Percentiles rank a stretch among this genome's conserved stretches.
These are phyloP conservation scores for Paramecium sonneborni DNA, from an alignment of 73 alveolate species.

Conservation along the genomic window DNA sequence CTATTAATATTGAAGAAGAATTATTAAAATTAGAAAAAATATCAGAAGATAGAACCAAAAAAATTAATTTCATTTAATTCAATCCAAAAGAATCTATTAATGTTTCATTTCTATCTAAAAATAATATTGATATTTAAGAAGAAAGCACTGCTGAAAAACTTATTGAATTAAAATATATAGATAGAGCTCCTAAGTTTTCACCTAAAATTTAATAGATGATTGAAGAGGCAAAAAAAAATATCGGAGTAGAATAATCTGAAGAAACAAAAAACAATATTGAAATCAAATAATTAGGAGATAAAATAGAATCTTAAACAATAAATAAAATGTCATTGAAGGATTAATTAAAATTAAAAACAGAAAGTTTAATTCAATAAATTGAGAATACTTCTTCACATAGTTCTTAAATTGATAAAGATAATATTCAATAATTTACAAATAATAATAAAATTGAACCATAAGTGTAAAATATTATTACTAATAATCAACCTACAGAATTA, in stretches of 20 bases:
- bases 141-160: conserved; percentile 44
- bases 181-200: conserved; percentile 47
- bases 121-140: not conserved
- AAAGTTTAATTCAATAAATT: not conserved
- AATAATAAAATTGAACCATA: not conserved
- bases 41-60: conserved; percentile 3
- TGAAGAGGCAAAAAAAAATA: conserved; percentile 25
- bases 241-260: not conserved
- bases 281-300: not conserved
- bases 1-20: conserved; percentile 8
- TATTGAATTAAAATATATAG: conserved; percentile 13
- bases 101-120: not conserved
- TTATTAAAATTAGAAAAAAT: not conserved
- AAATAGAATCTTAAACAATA: not conserved
- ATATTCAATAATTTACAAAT: not conserved
- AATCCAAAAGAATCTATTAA: not conserved
- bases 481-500: not conserved
- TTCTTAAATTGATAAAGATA: not conserved
- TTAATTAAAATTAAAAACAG: not conserved
- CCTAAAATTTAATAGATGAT: conserved; percentile 2
- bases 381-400: not conserved
- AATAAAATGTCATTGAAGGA: not conserved
- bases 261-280: not conserved
- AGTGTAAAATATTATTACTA: not conserved
- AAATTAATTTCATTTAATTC: not conserved